Conservation (phyloP, 2,329 filamentous ascomycete genomes). For the Elsinoe australis region DNA sequence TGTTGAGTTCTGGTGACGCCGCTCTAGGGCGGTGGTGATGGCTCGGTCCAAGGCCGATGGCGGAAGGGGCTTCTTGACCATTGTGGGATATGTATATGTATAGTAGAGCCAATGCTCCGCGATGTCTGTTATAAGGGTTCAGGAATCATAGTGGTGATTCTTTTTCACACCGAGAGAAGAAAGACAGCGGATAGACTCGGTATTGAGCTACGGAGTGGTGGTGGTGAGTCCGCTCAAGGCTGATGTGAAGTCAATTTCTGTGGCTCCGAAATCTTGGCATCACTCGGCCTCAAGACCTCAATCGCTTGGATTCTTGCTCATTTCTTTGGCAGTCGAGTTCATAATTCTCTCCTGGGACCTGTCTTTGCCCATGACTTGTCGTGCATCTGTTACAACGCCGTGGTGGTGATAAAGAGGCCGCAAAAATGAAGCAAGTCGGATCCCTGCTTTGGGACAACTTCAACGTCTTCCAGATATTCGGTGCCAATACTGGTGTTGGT, state of each 20-base stretch:
- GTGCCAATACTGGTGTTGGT: constrained; percentile 76
- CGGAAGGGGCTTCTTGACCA: neutral
- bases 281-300: constrained; percentile 12
- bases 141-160: neutral
- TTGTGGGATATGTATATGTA: neutral
- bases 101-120: constrained; percentile 7
- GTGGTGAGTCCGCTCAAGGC: neutral
- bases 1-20: constrained; percentile 38
- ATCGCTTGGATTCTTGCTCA: constrained; percentile 10
- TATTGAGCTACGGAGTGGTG: neutral
- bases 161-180: neutral
- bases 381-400: neutral
- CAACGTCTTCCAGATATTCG: constrained; percentile 66
- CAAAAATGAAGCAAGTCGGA: constrained; percentile 39
- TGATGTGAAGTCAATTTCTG: constrained; percentile 8
- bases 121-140: neutral
- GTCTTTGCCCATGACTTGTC: neutral
- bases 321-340: neutral
- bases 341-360: constrained; percentile 1
- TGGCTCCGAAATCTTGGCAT: constrained; percentile 7
- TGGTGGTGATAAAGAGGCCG: constrained; percentile 29
- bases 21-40: constrained; percentile 29
- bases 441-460: constrained; percentile 61
- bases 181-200: neutral
- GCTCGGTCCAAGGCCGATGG: constrained; percentile 21